Evolutionary conservation across 306 rosid species (phyloP).

Genomic region (Trifolium repens): DNA sequence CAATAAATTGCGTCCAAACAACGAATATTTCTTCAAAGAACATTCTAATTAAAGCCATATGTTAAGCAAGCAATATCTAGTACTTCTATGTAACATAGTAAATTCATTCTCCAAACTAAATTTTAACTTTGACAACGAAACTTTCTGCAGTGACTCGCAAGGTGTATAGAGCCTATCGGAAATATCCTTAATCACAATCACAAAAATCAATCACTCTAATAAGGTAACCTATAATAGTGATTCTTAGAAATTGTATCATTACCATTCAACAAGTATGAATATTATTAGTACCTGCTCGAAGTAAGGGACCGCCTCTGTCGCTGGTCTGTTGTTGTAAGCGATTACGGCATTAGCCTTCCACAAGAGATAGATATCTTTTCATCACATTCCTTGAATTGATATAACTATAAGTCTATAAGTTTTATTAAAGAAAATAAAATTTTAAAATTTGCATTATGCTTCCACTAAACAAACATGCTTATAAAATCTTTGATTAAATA

Average conservation of each 20-base stretch:
- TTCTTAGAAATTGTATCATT: not conserved
- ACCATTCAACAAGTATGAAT: conserved; percentile 10
- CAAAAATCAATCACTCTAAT: conserved; percentile 6
- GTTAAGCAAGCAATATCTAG: not conserved
- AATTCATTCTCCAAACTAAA: conserved; percentile 9
- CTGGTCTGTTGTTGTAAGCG: conserved; percentile 92
- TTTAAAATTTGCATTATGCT: conserved; percentile 34
- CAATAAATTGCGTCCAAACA: conserved; percentile 1
- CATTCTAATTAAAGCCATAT: too few species aligned
- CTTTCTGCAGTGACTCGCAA: not conserved
- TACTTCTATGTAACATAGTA: conserved; percentile 1
- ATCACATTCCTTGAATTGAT: conserved; percentile 53
- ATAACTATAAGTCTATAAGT: conserved; percentile 27
- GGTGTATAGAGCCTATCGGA: not conserved
- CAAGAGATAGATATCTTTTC: conserved; percentile 50
- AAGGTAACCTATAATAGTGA: conserved; percentile 16
- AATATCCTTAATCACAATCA: not conserved
- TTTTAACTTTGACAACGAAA: conserved; percentile 7
- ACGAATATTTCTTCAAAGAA: too few species aligned
- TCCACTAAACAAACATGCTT: conserved; percentile 28
- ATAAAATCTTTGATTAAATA: not conserved
- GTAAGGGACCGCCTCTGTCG: conserved; percentile 96
- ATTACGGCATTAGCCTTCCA: conserved; percentile 92
- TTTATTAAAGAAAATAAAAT: conserved; percentile 41
- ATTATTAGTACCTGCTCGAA: conserved; percentile 80